These are phyloP conservation scores for Mycena olivaceomarginata DNA, from an alignment of 768 basidiomycete species.

Conservation along the genomic window DNA sequence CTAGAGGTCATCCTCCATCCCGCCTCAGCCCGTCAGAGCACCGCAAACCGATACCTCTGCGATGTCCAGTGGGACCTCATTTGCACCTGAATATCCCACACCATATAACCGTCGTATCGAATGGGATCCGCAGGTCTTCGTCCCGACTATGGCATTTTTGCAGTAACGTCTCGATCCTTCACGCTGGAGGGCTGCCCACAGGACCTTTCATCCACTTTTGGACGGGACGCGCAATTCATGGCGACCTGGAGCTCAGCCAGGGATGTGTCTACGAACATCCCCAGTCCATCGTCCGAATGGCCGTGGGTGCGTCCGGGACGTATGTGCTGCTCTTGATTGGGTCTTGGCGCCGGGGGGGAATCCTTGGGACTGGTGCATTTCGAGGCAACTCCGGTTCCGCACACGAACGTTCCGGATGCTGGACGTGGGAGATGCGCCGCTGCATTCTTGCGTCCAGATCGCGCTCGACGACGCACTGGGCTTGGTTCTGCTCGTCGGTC, in stretches of 20 bases:
- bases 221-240: background rate
- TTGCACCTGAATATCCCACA: background rate
- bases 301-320: background rate
- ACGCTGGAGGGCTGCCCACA: too few relatives aligned
- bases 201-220: background rate
- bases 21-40: too few relatives aligned
- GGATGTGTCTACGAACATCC: background rate
- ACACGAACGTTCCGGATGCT: conserved; percentile 13
- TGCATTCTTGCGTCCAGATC: background rate
- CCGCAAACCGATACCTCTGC: too few relatives aligned
- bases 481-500: background rate
- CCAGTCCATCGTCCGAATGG: background rate
- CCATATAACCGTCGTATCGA: too few relatives aligned
- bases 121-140: background rate
- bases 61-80: background rate
- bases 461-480: conserved; percentile 1
- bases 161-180: background rate
- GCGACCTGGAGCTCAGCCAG: background rate
- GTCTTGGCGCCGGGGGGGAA: background rate
- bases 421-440: background rate
- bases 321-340: background rate
- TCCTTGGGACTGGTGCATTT: conserved; percentile 10
- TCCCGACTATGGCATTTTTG: conserved; percentile 10
- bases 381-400: background rate
- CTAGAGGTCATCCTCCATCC: too few relatives aligned